phyloP scores from a whole-genome alignment of 164 flowering plant genomes.

The Tinospora cordifolia region DNA sequence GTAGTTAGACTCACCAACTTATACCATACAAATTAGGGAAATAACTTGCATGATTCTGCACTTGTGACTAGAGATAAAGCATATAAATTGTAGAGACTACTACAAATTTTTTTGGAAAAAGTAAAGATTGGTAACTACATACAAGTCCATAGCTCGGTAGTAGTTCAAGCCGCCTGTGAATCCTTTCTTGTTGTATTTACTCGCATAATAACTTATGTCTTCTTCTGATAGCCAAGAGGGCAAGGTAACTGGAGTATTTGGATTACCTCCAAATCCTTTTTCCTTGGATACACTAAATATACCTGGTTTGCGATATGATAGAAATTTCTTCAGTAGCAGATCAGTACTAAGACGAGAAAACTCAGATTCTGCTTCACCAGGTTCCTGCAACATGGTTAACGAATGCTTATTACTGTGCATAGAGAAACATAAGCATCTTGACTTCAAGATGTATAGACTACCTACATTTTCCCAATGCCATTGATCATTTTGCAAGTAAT shows the following conservation, averaged over 20 bases:
- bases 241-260: slow-evolving; percentile 12
- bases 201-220: slow-evolving; percentile 50
- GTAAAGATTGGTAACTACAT: slow-evolving; percentile 13
- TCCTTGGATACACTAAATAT: slow-evolving; percentile 38
- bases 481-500: too few relatives aligned
- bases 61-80: too few relatives aligned
- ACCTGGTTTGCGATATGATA: slow-evolving; percentile 33
- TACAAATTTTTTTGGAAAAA: too few relatives aligned
- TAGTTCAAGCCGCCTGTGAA: slow-evolving; percentile 76
- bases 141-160: slow-evolving; percentile 58
- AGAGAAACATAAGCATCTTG: too few relatives aligned
- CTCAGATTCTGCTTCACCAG: slow-evolving; percentile 54
- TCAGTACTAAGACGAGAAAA: slow-evolving; percentile 30
- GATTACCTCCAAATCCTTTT: slow-evolving; percentile 24
- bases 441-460: neutral
- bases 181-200: slow-evolving; percentile 41
- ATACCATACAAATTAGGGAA: too few relatives aligned
- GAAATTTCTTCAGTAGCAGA: slow-evolving; percentile 28
- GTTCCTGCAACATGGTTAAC: slow-evolving; percentile 30
- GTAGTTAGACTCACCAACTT: too few relatives aligned
- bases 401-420: neutral
- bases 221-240: slow-evolving; percentile 67
- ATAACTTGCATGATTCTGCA: too few relatives aligned
- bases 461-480: too few relatives aligned
- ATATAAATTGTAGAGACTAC: too few relatives aligned